Evolutionary conservation across 768 basidiomycete genomes (phyloP).

Genomic region (Kwoniella mangroviensis): DNA sequence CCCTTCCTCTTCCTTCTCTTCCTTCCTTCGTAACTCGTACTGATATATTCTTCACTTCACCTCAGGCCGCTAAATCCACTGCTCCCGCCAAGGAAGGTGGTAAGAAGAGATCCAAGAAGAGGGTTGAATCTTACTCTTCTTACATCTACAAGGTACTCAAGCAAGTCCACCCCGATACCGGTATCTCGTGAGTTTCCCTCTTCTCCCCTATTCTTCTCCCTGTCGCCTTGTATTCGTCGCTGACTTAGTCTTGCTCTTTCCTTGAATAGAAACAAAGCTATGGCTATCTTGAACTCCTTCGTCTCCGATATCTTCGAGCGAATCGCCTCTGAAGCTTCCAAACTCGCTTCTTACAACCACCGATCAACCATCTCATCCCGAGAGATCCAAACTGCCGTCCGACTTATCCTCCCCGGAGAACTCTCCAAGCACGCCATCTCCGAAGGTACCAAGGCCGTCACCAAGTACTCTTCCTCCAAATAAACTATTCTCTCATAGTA

Average conservation of each 20-base stretch:
- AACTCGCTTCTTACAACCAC: conserved; percentile 96
- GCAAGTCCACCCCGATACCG: conserved; percentile 97
- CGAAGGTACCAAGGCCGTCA: conserved; percentile 77
- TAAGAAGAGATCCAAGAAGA: conserved; percentile 85
- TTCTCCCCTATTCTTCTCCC: conserved; percentile 71
- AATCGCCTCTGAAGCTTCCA: conserved; percentile 62
- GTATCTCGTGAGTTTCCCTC: conserved; percentile 88
- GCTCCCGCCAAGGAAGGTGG: conserved; percentile 67
- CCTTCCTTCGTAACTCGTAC: conserved; percentile 18
- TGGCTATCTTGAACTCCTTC: conserved; percentile 95
- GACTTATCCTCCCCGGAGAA: conserved; percentile 94
- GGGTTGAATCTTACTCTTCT: conserved; percentile 92
- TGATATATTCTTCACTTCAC: not conserved
- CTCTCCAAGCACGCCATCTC: conserved; percentile 93
- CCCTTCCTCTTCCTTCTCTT: conserved; percentile 7
- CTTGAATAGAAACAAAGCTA: conserved; percentile 76
- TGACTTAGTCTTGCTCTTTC: not conserved
- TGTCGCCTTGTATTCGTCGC: conserved; percentile 58
- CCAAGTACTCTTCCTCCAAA: conserved; percentile 64
- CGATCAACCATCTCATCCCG: conserved; percentile 98
- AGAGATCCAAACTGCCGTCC: conserved; percentile 96
- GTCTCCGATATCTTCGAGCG: conserved; percentile 78
- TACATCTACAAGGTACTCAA: conserved; percentile 88
- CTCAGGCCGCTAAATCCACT: conserved; percentile 76
- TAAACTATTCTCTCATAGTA: conserved; percentile 31